Evolutionary conservation across 306 rosid species (phyloP).

Genomic region (Vicia faba): DNA sequence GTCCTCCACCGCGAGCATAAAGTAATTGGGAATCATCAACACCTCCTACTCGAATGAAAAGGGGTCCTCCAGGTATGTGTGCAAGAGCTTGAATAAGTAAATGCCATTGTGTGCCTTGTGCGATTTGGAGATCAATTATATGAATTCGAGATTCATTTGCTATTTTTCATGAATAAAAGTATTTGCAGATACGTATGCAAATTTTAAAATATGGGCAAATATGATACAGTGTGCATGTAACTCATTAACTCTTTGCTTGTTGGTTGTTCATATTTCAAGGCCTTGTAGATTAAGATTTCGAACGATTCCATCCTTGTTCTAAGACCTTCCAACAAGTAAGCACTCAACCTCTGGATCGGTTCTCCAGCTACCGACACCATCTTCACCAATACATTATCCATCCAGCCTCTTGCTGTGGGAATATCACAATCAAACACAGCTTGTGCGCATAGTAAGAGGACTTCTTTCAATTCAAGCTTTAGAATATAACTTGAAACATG

Average conservation of each 20-base stretch:
- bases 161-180: slow-evolving; percentile 62
- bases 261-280: slow-evolving; percentile 78
- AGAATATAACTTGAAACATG: no score
- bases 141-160: slow-evolving; percentile 68
- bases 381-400: slow-evolving; percentile 64
- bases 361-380: slow-evolving; percentile 84
- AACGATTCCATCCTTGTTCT: slow-evolving; percentile 80
- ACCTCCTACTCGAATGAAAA: slow-evolving; percentile 65
- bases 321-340: slow-evolving; percentile 93
- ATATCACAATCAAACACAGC: slow-evolving; percentile 56
- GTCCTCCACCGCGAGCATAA: slow-evolving; percentile 93
- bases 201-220: slow-evolving; percentile 80
- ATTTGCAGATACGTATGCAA: slow-evolving; percentile 76
- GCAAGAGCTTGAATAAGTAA: slow-evolving; percentile 65
- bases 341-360: slow-evolving; percentile 78
- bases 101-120: slow-evolving; percentile 85
- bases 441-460: slow-evolving; percentile 59
- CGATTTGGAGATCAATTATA: slow-evolving; percentile 87
- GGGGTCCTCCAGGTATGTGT: slow-evolving; percentile 64
- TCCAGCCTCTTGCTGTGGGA: slow-evolving; percentile 48
- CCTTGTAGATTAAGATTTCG: slow-evolving; percentile 72
- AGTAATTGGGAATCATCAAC: slow-evolving; percentile 79
- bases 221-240: slow-evolving; percentile 72
- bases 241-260: slow-evolving; percentile 74
- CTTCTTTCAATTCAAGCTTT: slow-evolving; percentile 47